These are phyloP conservation scores for Spizellomyces punctatus DNA, from an alignment of 192 early-diverging fungal genomes.

Conservation along the genomic window DNA sequence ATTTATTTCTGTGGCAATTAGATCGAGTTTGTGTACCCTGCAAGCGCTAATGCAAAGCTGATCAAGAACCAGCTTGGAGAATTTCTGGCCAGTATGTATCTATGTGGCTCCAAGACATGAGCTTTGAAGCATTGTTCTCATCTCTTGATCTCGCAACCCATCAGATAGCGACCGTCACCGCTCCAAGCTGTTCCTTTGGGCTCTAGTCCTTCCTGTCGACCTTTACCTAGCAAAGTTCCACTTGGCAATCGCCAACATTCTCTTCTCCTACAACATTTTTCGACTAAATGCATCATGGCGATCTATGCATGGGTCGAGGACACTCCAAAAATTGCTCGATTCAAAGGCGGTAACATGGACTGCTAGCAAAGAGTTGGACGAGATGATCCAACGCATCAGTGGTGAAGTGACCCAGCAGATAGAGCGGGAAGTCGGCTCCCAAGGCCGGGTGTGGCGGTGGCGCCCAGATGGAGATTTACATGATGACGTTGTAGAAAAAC, in stretches of 20 bases:
- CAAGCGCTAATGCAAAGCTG: slow-evolving; percentile 21
- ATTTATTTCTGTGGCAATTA: neutral
- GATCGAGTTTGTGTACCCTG: slow-evolving; percentile 52
- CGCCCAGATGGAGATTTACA: slow-evolving; percentile 41
- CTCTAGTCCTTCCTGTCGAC: slow-evolving; percentile 36
- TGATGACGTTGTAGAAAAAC: slow-evolving; percentile 46
- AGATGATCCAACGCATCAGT: slow-evolving; percentile 11
- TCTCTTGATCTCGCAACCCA: neutral
- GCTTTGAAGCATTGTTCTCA: neutral
- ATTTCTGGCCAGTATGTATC: slow-evolving; percentile 28
- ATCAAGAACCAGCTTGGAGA: slow-evolving; percentile 35
- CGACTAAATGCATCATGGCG: slow-evolving; percentile 45
- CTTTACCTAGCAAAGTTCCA: slow-evolving; percentile 48
- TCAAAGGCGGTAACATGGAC: slow-evolving; percentile 39
- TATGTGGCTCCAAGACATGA: neutral
- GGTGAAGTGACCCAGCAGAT: slow-evolving; percentile 24
- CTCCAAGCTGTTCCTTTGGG: slow-evolving; percentile 35
- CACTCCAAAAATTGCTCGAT: slow-evolving; percentile 42
- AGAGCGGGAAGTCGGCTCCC: neutral
- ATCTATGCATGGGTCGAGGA: slow-evolving; percentile 27
- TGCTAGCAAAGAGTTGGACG: slow-evolving; percentile 31
- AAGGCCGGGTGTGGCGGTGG: slow-evolving; percentile 40
- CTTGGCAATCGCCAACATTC: slow-evolving; percentile 40
- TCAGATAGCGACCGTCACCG: slow-evolving; percentile 33
- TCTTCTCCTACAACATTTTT: slow-evolving; percentile 53